These are phyloP conservation scores for Allodekkera sacchari DNA, from an alignment of 805 yeast species.

Conservation along the genomic window DNA sequence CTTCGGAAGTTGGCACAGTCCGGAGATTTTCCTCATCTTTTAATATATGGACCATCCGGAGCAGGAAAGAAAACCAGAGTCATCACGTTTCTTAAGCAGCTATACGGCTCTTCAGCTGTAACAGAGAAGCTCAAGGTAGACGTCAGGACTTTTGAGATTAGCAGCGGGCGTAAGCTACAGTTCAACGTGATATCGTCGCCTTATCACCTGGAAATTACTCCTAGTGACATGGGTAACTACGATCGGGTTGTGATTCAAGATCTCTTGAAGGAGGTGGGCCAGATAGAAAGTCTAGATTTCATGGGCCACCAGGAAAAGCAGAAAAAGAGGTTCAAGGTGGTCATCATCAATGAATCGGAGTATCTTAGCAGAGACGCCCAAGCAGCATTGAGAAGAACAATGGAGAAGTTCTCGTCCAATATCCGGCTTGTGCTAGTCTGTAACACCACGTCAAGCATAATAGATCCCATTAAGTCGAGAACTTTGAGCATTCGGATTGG, in stretches of 20 bases:
- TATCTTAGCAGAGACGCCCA: slow-evolving; percentile 87
- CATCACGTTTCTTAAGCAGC: slow-evolving; percentile 64
- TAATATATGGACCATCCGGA: slow-evolving; percentile 94
- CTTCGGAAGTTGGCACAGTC: slow-evolving; percentile 42
- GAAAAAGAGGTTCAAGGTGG: slow-evolving; percentile 63
- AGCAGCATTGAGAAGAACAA: slow-evolving; percentile 89
- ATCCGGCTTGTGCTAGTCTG: slow-evolving; percentile 79
- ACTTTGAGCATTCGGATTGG: slow-evolving; percentile 83
- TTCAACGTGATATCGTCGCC: slow-evolving; percentile 90
- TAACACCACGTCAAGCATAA: slow-evolving; percentile 84
- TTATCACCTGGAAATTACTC: slow-evolving; percentile 89
- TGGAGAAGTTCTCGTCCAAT: slow-evolving; percentile 89
- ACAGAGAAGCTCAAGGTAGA: slow-evolving; percentile 86
- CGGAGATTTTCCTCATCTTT: slow-evolving; percentile 87
- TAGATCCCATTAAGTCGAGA: slow-evolving; percentile 90
- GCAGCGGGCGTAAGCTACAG: slow-evolving; percentile 71
- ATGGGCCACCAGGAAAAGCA: slow-evolving; percentile 22
- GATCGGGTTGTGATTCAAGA: slow-evolving; percentile 95
- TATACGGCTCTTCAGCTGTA: slow-evolving; percentile 69
- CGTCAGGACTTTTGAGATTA: slow-evolving; percentile 71
- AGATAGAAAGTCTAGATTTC: slow-evolving; percentile 90
- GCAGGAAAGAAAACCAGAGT: slow-evolving; percentile 96
- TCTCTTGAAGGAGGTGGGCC: slow-evolving; percentile 86
- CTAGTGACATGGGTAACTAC: slow-evolving; percentile 92
- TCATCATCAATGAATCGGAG: slow-evolving; percentile 87